Conservation (phyloP, 2,329 filamentous ascomycete species). For the Mycosphaerelloides madeirae region DNA sequence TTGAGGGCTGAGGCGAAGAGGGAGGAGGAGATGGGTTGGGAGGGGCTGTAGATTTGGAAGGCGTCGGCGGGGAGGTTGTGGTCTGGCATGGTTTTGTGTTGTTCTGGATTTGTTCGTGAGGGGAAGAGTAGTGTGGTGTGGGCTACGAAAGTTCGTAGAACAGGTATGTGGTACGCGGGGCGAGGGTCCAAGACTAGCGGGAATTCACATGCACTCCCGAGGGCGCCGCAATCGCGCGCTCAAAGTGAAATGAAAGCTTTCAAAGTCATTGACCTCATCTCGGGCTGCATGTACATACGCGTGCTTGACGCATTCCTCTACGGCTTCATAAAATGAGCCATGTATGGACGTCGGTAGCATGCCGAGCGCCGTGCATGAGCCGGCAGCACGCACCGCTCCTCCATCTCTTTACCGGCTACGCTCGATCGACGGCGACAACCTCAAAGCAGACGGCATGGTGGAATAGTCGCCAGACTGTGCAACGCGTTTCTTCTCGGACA, state of each 20-base stretch:
- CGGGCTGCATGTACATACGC: not conserved
- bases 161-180: not conserved
- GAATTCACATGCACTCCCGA: constrained; percentile 25
- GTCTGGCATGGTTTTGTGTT: not conserved
- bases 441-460: too few species aligned
- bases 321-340: constrained; percentile 25
- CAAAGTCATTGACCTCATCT: too few species aligned
- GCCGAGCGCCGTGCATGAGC: constrained; percentile 20
- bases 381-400: constrained; percentile 22
- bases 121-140: not conserved
- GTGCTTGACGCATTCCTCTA: not conserved
- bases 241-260: not conserved
- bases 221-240: constrained; percentile 7
- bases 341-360: constrained; percentile 31
- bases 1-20: constrained; percentile 53
- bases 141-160: too few species aligned
- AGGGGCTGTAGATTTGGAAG: constrained; percentile 14
- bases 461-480: too few species aligned
- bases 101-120: not conserved
- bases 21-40: constrained; percentile 24
- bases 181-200: too few species aligned
- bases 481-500: too few species aligned
- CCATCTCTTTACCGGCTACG: constrained; percentile 28
- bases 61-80: constrained; percentile 7
- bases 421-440: constrained; percentile 1